Conservation (phyloP, 148 eudicot genomes). For the Nyssa sinensis region DNA sequence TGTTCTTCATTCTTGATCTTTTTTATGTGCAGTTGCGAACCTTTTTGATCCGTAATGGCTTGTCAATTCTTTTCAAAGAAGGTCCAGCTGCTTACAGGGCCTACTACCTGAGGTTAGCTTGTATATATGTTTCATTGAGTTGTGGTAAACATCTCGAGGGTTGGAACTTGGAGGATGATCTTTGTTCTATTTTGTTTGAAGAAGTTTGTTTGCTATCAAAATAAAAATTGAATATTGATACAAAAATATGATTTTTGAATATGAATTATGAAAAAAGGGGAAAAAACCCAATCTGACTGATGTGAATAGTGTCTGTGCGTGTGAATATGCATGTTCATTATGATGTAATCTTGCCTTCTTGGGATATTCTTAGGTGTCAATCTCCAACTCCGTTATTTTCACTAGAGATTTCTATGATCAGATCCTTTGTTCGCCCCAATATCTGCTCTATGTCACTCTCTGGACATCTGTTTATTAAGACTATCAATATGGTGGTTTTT, state of each 20-base stretch:
- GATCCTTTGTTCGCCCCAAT: not conserved
- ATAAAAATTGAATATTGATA: not conserved
- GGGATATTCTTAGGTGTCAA: too few relatives aligned
- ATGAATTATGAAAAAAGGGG: not conserved
- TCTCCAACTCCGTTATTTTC: too few relatives aligned
- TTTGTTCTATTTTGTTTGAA: not conserved
- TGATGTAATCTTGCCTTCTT: not conserved
- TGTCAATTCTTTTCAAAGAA: conserved; percentile 75
- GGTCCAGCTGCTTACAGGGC: conserved; percentile 81
- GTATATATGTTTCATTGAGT: not conserved
- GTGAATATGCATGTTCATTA: not conserved
- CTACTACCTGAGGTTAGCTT: conserved; percentile 69
- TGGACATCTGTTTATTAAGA: too few relatives aligned
- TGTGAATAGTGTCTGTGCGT: not conserved
- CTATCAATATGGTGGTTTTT: too few relatives aligned
- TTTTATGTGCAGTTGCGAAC: conserved; percentile 63
- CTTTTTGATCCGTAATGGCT: conserved; percentile 89
- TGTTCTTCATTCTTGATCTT: conserved; percentile 16
- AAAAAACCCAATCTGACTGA: not conserved
- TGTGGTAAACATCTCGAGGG: not conserved
- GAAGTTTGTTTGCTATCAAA: not conserved
- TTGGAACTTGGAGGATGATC: not conserved
- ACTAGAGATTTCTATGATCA: too few relatives aligned
- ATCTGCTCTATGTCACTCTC: too few relatives aligned
- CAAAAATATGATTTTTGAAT: not conserved